A percentile compares a stretch with the other conserved stretches of the same genome.
phyloP scores from a whole-genome alignment of 2,329 filamentous ascomycete species.

The Harringtonia aguacate region DNA sequence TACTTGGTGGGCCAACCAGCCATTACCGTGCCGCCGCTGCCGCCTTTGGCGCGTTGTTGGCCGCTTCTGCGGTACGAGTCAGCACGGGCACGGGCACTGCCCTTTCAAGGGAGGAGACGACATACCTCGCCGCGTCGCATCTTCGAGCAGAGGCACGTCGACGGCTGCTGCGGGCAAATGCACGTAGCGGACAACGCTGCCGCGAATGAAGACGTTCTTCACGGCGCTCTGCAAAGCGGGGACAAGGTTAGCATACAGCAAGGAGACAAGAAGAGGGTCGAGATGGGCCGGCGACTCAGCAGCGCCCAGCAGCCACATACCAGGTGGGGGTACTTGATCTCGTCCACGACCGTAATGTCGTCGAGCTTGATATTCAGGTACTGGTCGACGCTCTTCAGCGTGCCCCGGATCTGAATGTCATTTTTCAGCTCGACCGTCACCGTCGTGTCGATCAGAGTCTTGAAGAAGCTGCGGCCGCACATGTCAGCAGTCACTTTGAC shows the following conservation, averaged over 20 bases:
- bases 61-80: no score
- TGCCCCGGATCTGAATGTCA: slow-evolving; percentile 93
- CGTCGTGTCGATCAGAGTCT: slow-evolving; percentile 93
- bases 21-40: slow-evolving; percentile 6
- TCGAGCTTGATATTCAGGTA: slow-evolving; percentile 99
- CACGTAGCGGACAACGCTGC: slow-evolving; percentile 86
- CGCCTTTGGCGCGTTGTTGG: slow-evolving; percentile 46
- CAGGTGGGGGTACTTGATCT: slow-evolving; percentile 89
- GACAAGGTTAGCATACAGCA: not conserved
- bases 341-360: slow-evolving; percentile 84
- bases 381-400: slow-evolving; percentile 93
- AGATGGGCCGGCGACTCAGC: no score
- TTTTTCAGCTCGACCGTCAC: slow-evolving; percentile 99
- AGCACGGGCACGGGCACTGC: no score
- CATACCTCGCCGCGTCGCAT: slow-evolving; percentile 78
- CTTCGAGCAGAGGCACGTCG: slow-evolving; percentile 77
- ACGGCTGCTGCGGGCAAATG: slow-evolving; percentile 75
- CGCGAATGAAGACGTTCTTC: slow-evolving; percentile 92
- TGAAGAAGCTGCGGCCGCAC: slow-evolving; percentile 75
- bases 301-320: no score
- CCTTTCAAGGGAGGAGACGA: no score
- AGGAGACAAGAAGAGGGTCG: not conserved
- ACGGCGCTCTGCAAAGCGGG: slow-evolving; percentile 50
- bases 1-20: no score
- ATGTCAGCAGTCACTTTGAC: not conserved